Percentiles rank a stretch among this genome's conserved stretches.
phyloP scores from a whole-genome alignment of 192 early-diverging fungal species.

The Diversispora eburnea region DNA sequence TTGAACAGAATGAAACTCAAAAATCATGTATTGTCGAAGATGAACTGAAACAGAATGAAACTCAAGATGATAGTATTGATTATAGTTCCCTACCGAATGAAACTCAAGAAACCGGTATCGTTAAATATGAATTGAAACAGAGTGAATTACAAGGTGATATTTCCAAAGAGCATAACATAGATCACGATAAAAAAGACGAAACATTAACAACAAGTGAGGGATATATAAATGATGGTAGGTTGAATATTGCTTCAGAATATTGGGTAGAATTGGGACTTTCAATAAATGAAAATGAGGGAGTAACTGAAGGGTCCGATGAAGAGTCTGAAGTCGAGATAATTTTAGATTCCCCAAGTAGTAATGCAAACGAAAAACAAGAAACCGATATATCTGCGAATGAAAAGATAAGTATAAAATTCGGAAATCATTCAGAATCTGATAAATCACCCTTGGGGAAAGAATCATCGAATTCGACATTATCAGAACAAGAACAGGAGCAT shows the following conservation, averaged over 20 bases:
- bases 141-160: background rate
- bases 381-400: background rate
- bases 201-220: background rate
- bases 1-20: background rate
- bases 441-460: background rate
- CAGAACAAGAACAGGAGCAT: background rate
- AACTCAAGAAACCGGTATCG: too few species aligned
- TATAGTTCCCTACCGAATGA: too few species aligned
- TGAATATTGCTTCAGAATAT: background rate
- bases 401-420: background rate
- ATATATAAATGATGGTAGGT: background rate
- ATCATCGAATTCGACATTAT: background rate
- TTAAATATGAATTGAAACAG: background rate
- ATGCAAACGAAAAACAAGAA: background rate
- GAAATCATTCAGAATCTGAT: background rate
- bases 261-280: too few species aligned
- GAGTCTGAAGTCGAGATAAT: slow-evolving; percentile 19
- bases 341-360: slow-evolving; percentile 17
- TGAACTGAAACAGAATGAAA: background rate
- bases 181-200: background rate
- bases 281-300: background rate
- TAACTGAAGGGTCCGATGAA: slow-evolving; percentile 1
- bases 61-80: background rate
- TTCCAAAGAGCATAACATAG: background rate
- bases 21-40: background rate